Evolutionary conservation across 805 yeast species (phyloP), one percentile per base, ranked within the genome.

Genomic region (Candida stauntonica): DNA sequence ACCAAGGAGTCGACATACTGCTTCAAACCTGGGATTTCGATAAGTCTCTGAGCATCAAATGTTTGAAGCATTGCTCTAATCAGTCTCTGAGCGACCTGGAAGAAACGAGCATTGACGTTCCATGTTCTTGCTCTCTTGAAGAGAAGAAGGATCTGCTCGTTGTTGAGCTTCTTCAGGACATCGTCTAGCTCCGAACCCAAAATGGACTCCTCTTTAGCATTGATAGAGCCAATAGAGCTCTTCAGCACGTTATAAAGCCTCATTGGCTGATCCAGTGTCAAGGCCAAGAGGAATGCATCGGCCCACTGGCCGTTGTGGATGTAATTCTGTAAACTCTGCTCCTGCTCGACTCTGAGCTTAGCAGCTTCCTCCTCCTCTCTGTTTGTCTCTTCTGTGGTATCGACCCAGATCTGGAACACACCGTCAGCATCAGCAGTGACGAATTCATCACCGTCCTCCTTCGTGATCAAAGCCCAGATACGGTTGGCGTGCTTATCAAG

Each of bases 381-480:
- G 40, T 70, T 67, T 37, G 78, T 73, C 55, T 84, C 91, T 38
- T 80, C 88, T 1, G 96, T 85, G 52, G 81, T 79, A 61, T 93
- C 98, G 38, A 69, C 68, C 99, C 99, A 93, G 29, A 86, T 68
- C 35, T 86, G 83, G 48, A 93, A 75, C 18, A 86, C 81, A 39
- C 97, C 96, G 61, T 93, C 98, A 1, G 96, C 97, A 61, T 93
- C 98, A 0, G 96, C 98, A 42, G 86, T 77, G 0, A 86, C 75
- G 41, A 93, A 71, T 41, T 73, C 72, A 14, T 72, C 73, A 18
- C 94, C 91, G 50, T 81, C 84, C 26, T 76, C 64, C 44, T 76
- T 70, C 1, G 73, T 66, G 39, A 83, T 78, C 38, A 93, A 61
- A 0, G 97, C 85, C 99, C 99, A 93, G 35, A 93, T 86, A 64